Conservation (phyloP, 148 eudicot species). For the Camellia sinensis region DNA sequence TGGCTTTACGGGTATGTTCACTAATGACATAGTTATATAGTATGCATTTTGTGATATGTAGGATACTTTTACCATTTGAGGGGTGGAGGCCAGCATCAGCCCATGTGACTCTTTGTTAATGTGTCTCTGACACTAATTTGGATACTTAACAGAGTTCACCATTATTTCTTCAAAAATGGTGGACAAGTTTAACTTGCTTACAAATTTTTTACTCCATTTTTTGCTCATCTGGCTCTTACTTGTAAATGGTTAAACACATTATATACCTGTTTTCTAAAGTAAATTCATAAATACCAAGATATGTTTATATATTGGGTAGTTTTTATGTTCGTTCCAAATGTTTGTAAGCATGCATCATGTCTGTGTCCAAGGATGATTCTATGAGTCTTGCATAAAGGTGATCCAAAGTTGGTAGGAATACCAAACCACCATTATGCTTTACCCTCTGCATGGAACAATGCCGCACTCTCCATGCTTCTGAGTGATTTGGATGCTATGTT, state of each 20-base stretch:
- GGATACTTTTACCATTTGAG: neutral
- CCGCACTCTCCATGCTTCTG: neutral
- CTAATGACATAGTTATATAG: neutral
- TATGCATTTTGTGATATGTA: neutral
- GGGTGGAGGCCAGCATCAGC: neutral
- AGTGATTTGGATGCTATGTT: neutral
- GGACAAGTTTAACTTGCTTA: neutral
- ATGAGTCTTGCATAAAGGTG: neutral
- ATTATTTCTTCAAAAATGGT: neutral
- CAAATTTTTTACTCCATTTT: neutral
- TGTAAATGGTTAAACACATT: neutral
- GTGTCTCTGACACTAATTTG: neutral
- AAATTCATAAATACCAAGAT: neutral
- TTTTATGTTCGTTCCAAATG: neutral
- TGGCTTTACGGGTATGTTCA: slow-evolving; percentile 89
- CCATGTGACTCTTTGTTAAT: neutral
- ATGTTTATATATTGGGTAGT: neutral
- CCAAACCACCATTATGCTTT: neutral
- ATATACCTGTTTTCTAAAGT: neutral
- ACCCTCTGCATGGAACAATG: neutral
- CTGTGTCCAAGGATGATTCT: neutral
- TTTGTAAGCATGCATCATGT: neutral
- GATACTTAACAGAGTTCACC: neutral
- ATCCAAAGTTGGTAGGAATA: neutral
- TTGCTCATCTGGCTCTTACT: neutral